phyloP scores from a whole-genome alignment of 2,329 filamentous ascomycete species.

The Incumbomyces delicatus region DNA sequence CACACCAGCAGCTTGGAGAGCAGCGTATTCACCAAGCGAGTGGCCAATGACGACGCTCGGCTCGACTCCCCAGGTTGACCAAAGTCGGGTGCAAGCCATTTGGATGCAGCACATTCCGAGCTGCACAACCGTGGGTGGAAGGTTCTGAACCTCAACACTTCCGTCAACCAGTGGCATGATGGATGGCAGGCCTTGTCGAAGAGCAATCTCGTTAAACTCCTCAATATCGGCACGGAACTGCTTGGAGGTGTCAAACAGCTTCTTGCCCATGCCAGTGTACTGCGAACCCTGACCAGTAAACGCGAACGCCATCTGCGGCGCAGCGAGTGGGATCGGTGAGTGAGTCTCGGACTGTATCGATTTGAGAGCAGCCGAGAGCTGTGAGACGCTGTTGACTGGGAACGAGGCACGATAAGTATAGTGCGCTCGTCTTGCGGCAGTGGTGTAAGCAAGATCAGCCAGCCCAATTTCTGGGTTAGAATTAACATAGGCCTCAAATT shows the following conservation, averaged over 20 bases:
- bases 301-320: slow-evolving; percentile 26
- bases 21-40: slow-evolving; percentile 35
- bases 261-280: slow-evolving; percentile 29
- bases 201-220: slow-evolving; percentile 25
- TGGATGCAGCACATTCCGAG: slow-evolving; percentile 31
- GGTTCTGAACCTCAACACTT: slow-evolving; percentile 23
- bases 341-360: slow-evolving; percentile 19
- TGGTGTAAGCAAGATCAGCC: slow-evolving; percentile 54
- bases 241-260: slow-evolving; percentile 26
- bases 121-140: slow-evolving; percentile 27
- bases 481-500: slow-evolving; percentile 46
- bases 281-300: slow-evolving; percentile 34
- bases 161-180: slow-evolving; percentile 29
- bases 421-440: slow-evolving; percentile 48
- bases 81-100: slow-evolving; percentile 30
- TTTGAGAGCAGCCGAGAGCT: slow-evolving; percentile 25
- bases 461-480: slow-evolving; percentile 43
- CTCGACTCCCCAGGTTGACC: slow-evolving; percentile 28
- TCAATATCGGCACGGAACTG: slow-evolving; percentile 26
- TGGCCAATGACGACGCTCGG: slow-evolving; percentile 34
- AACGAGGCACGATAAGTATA: slow-evolving; percentile 30
- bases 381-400: slow-evolving; percentile 22
- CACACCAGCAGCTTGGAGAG: slow-evolving; percentile 30
- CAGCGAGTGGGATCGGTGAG: slow-evolving; percentile 22
- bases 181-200: slow-evolving; percentile 28